Evolutionary conservation across 257 asterid species (phyloP), one percentile per base, ranked within the genome.

Genomic region (Solanum peruvianum): DNA sequence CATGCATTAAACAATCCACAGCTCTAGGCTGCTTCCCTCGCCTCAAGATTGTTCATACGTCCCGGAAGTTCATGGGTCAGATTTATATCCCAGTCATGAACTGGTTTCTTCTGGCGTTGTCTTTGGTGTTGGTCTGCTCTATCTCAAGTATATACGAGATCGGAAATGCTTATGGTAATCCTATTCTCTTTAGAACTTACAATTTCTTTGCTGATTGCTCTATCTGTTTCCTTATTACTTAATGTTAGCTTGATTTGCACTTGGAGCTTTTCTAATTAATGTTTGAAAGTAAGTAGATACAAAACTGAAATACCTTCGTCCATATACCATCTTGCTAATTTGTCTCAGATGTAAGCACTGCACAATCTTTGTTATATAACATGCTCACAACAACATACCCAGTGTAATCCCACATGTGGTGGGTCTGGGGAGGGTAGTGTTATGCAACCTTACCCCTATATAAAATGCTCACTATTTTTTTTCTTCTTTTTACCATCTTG

Each of bases 11-110:
- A 87, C 99, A 97, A 88, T 94, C 99, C 88, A 92, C 94, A 33
- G 97, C 98, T 16, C 98, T 97, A 67, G 99, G 99, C 78, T 97
- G 99, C 91, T 97, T 97, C 89, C 99, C 99, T 88, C 98, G 99
- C 87, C 96, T 97, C 39, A 97, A 97, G 93, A 95, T 97, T 77
- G 89, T 97, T 85, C 99, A 97, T 88, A 97, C 99, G 62, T 97
- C 99, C 11, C 94, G 96, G 82, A 97, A 94, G 82, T 96, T 96
- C 93, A 94, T 94, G 98, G 99, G 99, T 86, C 99, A 97, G 89
- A 96, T 97, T 87, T 97, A 97, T 82, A 96, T 97, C 87, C 99
- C 99, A 45, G 98, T 92, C 91, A 93, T 97, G 98, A 97, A 97
- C 91, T 97, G 98, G 99, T 94, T 97, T 91, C 91, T 97, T 58